A percentile compares a stretch with the other conserved stretches of the same genome.
Conservation (phyloP, 208 protist species). For the Acanthamoeba lenticulata region DNA sequence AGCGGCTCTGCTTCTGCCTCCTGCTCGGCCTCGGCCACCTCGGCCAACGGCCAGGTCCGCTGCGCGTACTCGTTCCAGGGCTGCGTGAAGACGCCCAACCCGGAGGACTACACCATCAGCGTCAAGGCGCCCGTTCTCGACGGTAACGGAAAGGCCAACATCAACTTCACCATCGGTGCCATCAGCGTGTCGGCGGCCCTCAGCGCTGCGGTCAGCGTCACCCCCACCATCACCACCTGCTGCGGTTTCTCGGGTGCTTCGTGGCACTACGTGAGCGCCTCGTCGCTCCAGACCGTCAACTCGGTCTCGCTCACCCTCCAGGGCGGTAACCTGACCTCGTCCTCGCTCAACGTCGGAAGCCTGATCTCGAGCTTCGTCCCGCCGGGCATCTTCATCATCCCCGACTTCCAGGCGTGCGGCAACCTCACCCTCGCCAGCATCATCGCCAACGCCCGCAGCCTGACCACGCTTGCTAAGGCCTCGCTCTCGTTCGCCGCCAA, state of each 20-base stretch:
- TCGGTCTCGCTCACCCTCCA: not conserved
- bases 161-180: not conserved
- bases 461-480: not conserved
- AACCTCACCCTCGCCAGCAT: not conserved
- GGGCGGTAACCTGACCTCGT: not conserved
- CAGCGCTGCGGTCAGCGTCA: not conserved
- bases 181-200: not conserved
- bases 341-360: not conserved
- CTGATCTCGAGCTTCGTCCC: not conserved
- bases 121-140: not conserved
- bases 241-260: not conserved
- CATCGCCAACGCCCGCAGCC: not conserved
- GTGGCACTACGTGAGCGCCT: not conserved
- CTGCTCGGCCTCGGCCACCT: not conserved
- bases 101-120: not conserved
- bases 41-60: not conserved
- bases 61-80: not conserved
- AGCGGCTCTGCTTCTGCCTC: not conserved
- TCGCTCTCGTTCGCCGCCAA: not conserved
- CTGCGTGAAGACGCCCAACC: not conserved
- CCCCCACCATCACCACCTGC: not conserved
- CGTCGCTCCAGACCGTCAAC: not conserved
- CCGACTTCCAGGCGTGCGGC: not conserved
- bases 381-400: not conserved
- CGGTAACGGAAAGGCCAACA: not conserved